Base-by-base conservation (phyloP, 2,329 filamentous ascomycete genomes). In the Calonectria hongkongensis region DNA sequence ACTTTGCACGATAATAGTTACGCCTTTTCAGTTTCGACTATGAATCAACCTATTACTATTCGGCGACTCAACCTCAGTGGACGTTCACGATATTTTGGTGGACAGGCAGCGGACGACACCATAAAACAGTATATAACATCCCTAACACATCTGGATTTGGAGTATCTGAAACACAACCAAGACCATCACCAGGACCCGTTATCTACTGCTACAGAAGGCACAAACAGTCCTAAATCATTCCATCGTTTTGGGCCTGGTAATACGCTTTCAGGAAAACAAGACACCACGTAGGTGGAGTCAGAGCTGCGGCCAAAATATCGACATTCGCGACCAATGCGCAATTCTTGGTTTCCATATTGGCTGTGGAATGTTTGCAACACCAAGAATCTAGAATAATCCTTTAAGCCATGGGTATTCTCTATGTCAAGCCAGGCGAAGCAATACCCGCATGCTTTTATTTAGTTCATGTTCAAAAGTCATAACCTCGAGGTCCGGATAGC, bases 21-120 rank as follows among this genome's bases (percentile, higher is more conserved):
- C 41, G 75, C 73, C 41, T 73, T 80, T 65, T 71, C 75, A 6
- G 74, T 80, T 47, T 80, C 76, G 9, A 80, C 77, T 28, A 69
- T 80, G 0, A 77, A 76, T 25, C 77, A 80, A 15, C 74, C 80
- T 10, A 75, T 80, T 36, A 47, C 71, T 12, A 78, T 78, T 10
- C 62, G 78, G 36, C 74, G 72, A 45, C 66, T 79, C 39, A 78
- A 78, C n/a, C 51, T 79, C 8, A 54, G 18, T 10, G 54, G 36
- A 3, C 54, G 36, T 12, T 58, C 54, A 18, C 54, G 54, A 25
- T 21, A 58, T 13, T 30, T 73, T 25, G 54, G 33, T 7, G 54
- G 54, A 27, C 54, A 58, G 33, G 54, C 41, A 13, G 41, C 30
- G 16, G 54, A 58, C 13, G 54, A 58, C 15, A 58, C 30, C 9